phyloP scores from a whole-genome alignment of 139 green algal genomes.

The Dunaliella primolecta region DNA sequence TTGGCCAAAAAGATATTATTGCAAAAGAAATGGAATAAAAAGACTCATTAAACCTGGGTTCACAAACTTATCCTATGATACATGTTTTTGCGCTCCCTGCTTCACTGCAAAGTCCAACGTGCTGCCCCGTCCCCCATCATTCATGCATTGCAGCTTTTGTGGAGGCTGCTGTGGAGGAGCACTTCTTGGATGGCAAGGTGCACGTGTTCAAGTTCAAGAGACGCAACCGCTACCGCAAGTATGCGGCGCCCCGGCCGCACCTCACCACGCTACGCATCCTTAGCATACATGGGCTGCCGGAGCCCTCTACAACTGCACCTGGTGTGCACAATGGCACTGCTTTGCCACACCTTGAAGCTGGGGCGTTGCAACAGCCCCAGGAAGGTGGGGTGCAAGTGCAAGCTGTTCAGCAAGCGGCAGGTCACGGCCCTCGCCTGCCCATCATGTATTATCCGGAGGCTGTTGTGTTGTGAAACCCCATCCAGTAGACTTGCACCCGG shows the following conservation, averaged over 20 bases:
- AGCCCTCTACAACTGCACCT: background rate
- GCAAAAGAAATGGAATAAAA: too few relatives aligned
- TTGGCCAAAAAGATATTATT: too few relatives aligned
- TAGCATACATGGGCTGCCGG: conserved; percentile 16
- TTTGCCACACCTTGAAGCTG: background rate
- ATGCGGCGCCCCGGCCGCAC: conserved; percentile 25
- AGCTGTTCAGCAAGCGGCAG: background rate
- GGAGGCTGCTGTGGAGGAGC: conserved; percentile 44
- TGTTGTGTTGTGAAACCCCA: background rate
- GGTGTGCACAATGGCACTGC: background rate
- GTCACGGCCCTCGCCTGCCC: background rate
- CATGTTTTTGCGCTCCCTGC: too few relatives aligned
- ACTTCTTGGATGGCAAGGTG: conserved; percentile 47
- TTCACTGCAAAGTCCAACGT: too few relatives aligned
- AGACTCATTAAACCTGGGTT: too few relatives aligned
- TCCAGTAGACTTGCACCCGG: too few relatives aligned
- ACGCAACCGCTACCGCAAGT: conserved; percentile 46
- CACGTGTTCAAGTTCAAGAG: conserved; percentile 53
- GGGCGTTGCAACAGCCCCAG: background rate
- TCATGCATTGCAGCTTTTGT: conserved; percentile 28
- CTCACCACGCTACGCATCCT: conserved; percentile 47
- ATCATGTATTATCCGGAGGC: background rate
- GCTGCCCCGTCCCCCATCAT: too few relatives aligned
- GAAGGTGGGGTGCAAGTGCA: background rate
- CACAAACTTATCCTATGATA: too few relatives aligned